A percentile compares a stretch with the other conserved stretches of the same genome.
phyloP scores from a whole-genome alignment of 805 yeast species.

The Diddensiella transvaalensis region DNA sequence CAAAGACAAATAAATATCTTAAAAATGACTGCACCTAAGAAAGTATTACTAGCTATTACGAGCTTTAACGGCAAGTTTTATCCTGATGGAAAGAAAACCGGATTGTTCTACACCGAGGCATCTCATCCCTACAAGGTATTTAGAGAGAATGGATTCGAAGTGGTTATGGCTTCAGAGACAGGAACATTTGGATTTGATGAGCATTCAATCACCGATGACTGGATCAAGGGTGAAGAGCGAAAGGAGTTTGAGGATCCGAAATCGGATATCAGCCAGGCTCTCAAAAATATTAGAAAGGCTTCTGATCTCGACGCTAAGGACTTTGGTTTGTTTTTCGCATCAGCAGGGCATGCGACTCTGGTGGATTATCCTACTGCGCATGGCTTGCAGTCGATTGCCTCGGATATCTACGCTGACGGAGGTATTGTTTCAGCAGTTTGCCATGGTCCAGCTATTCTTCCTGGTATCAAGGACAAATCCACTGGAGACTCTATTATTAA shows the following conservation, averaged over 20 bases:
- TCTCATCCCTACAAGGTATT: conserved; percentile 53
- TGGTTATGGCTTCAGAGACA: conserved; percentile 55
- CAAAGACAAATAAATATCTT: too few relatives aligned
- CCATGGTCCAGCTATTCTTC: conserved; percentile 60
- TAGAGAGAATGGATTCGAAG: conserved; percentile 46
- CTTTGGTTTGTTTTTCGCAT: conserved; percentile 53
- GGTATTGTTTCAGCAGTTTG: conserved; percentile 64
- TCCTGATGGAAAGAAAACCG: conserved; percentile 59
- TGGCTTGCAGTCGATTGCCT: conserved; percentile 44
- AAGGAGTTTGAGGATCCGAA: conserved; percentile 38
- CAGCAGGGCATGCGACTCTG: conserved; percentile 63
- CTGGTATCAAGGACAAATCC: conserved; percentile 39
- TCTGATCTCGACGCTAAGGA: conserved; percentile 47
- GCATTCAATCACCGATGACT: conserved; percentile 29
- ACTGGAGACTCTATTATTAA: conserved; percentile 43
- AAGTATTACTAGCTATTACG: conserved; percentile 22
- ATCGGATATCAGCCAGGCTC: conserved; percentile 39
- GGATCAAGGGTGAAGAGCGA: conserved; percentile 41
- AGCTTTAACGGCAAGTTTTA: conserved; percentile 40
- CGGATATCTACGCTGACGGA: conserved; percentile 44
- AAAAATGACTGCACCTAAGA: conserved; percentile 9
- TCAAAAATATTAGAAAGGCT: conserved; percentile 45
- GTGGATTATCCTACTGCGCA: conserved; percentile 56
- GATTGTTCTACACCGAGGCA: conserved; percentile 56
- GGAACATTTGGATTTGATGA: conserved; percentile 58